Conservation (phyloP, 495 filamentous ascomycete genomes). For the Parathielavia hyrcaniae region DNA sequence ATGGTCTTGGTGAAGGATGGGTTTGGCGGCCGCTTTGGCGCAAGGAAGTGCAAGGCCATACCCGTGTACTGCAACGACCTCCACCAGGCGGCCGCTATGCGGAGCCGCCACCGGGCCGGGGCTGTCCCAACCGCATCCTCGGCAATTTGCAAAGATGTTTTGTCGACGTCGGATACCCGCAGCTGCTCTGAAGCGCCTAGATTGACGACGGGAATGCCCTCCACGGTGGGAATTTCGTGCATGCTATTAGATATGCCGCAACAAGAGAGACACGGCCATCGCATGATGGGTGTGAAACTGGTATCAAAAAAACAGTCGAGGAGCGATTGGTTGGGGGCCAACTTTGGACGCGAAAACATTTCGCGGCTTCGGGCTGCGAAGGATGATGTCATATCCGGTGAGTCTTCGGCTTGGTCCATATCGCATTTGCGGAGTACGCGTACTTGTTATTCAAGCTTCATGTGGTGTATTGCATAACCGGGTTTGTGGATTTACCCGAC, state of each 20-base stretch:
- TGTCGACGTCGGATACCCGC: neutral
- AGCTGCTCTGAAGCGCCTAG: slow-evolving; percentile 13
- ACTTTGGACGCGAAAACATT: neutral
- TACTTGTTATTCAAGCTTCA: too few species aligned
- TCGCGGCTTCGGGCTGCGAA: neutral
- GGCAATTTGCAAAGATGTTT: slow-evolving; percentile 32
- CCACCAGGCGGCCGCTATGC: slow-evolving; percentile 67
- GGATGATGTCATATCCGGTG: neutral
- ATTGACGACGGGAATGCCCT: slow-evolving; percentile 35
- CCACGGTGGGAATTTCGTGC: slow-evolving; percentile 27
- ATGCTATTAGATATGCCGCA: slow-evolving; percentile 9
- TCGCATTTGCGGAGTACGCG: too few species aligned
- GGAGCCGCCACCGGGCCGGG: slow-evolving; percentile 61
- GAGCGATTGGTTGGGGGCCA: too few species aligned
- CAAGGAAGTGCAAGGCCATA: slow-evolving; percentile 68
- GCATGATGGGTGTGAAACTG: too few species aligned
- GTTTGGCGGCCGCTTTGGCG: slow-evolving; percentile 57
- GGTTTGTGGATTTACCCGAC: neutral
- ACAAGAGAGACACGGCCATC: too few species aligned
- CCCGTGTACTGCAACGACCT: slow-evolving; percentile 70
- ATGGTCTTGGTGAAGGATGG: slow-evolving; percentile 63
- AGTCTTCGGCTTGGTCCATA: neutral
- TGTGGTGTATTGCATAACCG: neutral
- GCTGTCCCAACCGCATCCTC: slow-evolving; percentile 34
- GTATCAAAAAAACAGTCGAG: too few species aligned